phyloP scores from a whole-genome alignment of 106 monocot species.

The Dendrobium huoshanense region DNA sequence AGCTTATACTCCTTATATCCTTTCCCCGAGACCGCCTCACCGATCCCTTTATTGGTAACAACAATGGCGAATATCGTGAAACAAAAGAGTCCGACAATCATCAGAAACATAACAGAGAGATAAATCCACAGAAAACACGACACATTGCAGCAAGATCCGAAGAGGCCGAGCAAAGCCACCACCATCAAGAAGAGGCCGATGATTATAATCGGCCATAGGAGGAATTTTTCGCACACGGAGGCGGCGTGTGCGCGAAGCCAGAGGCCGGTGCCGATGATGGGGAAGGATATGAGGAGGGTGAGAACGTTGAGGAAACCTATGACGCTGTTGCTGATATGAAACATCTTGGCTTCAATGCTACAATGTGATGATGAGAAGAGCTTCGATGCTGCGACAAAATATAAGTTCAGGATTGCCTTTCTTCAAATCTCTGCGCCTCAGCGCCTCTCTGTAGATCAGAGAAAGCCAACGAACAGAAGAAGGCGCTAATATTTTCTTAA shows the following conservation, averaged over 20 bases:
- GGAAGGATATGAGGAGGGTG: slow-evolving; percentile 29
- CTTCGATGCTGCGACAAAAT: no score
- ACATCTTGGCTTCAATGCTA: slow-evolving; percentile 13
- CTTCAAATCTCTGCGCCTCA: no score
- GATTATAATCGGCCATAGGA: slow-evolving; percentile 17
- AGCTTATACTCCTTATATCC: slow-evolving; percentile 32
- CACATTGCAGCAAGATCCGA: slow-evolving; percentile 38
- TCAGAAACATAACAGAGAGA: slow-evolving; percentile 41
- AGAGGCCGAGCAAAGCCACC: slow-evolving; percentile 32
- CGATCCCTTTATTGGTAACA: slow-evolving; percentile 27
- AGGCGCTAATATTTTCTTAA: no score
- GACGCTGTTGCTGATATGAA: slow-evolving; percentile 32
- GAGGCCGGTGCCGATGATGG: slow-evolving; percentile 27
- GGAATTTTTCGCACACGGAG: slow-evolving; percentile 27
- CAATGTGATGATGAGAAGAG: no score
- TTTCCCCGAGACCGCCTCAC: slow-evolving; percentile 14
- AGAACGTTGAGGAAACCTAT: slow-evolving; percentile 26
- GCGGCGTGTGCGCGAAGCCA: slow-evolving; percentile 15
- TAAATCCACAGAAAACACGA: slow-evolving; percentile 39
- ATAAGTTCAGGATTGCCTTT: no score
- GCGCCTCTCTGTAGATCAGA: no score
- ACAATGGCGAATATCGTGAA: slow-evolving; percentile 28
- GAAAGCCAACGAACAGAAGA: no score
- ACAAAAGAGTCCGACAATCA: slow-evolving; percentile 26
- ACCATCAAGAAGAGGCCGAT: slow-evolving; percentile 25